Conservation (phyloP, 495 filamentous ascomycete species). For the Astrothelium macrocarpum region DNA sequence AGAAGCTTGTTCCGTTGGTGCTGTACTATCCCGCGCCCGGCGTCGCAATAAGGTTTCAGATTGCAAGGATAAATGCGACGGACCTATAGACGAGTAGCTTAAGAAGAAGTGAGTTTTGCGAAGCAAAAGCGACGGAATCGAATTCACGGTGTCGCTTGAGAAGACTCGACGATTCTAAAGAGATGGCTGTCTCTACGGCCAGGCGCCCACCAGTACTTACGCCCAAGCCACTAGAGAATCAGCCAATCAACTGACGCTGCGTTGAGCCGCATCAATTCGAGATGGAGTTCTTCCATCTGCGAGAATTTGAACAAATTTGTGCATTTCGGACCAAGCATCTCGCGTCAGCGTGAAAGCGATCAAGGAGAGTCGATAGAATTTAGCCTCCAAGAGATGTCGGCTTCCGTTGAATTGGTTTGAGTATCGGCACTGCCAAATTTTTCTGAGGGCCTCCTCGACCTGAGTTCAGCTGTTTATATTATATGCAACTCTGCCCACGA, state of each 20-base stretch:
- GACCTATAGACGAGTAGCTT: not conserved
- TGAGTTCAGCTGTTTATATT: no score
- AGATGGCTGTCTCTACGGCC: not conserved
- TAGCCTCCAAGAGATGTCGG: no score
- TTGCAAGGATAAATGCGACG: not conserved
- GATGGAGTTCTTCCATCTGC: not conserved
- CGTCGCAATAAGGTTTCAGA: not conserved
- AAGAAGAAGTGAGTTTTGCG: not conserved
- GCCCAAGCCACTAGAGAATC: not conserved
- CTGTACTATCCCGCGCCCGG: not conserved
- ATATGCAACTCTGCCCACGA: no score
- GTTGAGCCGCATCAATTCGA: not conserved
- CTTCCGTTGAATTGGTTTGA: no score
- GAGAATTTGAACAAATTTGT: not conserved
- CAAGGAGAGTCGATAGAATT: no score
- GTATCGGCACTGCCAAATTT: no score
- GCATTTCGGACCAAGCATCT: not conserved
- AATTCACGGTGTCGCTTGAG: not conserved
- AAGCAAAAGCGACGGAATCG: not conserved
- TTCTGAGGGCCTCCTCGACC: no score
- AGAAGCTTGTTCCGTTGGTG: not conserved
- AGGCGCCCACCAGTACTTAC: not conserved
- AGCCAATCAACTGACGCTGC: not conserved
- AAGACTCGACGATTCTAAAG: not conserved
- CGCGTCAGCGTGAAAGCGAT: not conserved